Conservation (phyloP, 1,284 basidiomycete species). For the Ganoderma multipileum region DNA sequence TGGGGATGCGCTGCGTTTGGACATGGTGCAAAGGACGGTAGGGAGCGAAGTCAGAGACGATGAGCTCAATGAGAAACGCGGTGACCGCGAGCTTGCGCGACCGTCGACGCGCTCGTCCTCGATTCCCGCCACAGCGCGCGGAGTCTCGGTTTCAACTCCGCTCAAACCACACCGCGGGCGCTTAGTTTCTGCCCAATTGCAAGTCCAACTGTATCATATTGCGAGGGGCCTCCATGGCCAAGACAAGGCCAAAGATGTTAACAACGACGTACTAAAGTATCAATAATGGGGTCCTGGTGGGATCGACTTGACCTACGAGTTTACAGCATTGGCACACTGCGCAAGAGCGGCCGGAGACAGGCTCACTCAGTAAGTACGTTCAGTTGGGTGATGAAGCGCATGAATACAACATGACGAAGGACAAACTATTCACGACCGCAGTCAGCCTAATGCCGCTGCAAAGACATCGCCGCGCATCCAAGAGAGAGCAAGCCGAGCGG, state of each 20-base stretch:
- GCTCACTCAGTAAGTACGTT: background rate
- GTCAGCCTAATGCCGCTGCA: slow-evolving; percentile 13
- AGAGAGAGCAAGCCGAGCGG: background rate
- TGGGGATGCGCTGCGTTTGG: slow-evolving; percentile 69
- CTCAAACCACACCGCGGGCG: background rate
- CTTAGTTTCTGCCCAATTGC: background rate
- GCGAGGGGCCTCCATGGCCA: too few species aligned
- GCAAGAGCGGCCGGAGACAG: background rate
- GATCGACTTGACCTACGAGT: background rate
- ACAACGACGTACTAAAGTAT: too few species aligned
- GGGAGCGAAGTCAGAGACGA: slow-evolving; percentile 9
- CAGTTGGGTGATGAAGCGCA: slow-evolving; percentile 7
- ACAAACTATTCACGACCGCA: slow-evolving; percentile 25
- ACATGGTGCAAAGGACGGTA: slow-evolving; percentile 51
- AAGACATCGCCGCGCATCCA: background rate
- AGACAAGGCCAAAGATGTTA: too few species aligned
- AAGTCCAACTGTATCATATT: too few species aligned
- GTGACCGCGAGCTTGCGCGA: slow-evolving; percentile 5
- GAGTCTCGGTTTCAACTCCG: background rate
- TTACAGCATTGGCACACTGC: background rate
- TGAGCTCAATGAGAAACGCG: slow-evolving; percentile 9
- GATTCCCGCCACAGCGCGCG: background rate
- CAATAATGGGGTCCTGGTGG: too few species aligned
- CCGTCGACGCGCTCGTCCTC: background rate
- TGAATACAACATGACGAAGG: slow-evolving; percentile 29